A percentile compares a stretch with the other conserved stretches of the same genome.
Conservation (phyloP, 2,329 filamentous ascomycete species). For the Leptodontidium sp. region DNA sequence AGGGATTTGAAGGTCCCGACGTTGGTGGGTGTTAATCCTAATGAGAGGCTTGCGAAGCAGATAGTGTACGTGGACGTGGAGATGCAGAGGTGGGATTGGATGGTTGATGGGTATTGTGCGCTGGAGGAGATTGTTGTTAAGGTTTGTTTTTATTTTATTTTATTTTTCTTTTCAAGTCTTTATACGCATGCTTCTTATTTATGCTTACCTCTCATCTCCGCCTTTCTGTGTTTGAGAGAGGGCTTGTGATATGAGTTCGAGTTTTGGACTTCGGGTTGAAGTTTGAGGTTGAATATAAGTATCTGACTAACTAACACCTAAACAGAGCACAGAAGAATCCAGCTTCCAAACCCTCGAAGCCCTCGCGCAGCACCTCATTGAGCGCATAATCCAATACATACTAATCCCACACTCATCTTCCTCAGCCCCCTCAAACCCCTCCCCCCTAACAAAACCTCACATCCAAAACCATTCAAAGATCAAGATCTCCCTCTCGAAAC, state of each 20-base stretch:
- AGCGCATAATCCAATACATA: constrained; percentile 56
- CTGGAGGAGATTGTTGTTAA: constrained; percentile 69
- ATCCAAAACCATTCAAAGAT: constrained; percentile 48
- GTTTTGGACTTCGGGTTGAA: too few species aligned
- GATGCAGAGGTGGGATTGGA: constrained; percentile 57
- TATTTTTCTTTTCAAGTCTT: background rate
- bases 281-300: background rate
- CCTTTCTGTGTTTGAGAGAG: background rate
- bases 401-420: constrained; percentile 33
- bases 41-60: constrained; percentile 74
- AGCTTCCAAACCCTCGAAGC: constrained; percentile 71
- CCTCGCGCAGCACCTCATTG: constrained; percentile 59
- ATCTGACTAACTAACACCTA: background rate
- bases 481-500: constrained; percentile 72
- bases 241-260: background rate
- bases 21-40: constrained; percentile 75
- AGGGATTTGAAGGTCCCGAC: constrained; percentile 69
- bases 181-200: background rate
- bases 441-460: constrained; percentile 1
- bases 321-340: constrained; percentile 62
- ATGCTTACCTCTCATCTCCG: background rate
- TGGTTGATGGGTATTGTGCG: constrained; percentile 59
- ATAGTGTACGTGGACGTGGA: constrained; percentile 69
- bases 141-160: constrained; percentile 51
- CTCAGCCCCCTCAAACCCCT: constrained; percentile 14